phyloP scores from a whole-genome alignment of 116 monocot species.

The Zostera marina region DNA sequence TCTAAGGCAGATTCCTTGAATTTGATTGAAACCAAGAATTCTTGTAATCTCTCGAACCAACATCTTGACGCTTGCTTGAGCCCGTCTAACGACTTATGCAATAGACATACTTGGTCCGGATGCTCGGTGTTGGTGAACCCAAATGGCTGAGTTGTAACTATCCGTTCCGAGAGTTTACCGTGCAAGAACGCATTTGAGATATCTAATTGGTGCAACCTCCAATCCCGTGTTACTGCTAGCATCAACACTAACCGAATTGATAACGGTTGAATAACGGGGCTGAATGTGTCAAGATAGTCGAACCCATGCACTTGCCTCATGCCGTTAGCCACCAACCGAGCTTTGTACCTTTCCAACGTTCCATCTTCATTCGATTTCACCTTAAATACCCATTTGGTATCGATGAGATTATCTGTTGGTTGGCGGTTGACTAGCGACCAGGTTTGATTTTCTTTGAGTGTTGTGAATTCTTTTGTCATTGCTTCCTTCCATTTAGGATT shows the following conservation, averaged over 20 bases:
- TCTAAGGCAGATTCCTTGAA: background rate
- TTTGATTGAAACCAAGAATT: background rate
- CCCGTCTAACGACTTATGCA: conserved; percentile 3
- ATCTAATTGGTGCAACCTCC: background rate
- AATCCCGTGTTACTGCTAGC: background rate
- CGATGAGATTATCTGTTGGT: no score
- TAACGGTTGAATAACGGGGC: background rate
- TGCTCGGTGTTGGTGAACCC: conserved; percentile 1
- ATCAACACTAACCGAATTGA: background rate
- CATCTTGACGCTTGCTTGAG: conserved; percentile 6
- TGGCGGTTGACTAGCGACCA: no score
- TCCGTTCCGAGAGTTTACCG: background rate
- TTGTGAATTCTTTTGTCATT: no score
- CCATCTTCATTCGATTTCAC: no score
- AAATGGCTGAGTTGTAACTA: conserved; percentile 4
- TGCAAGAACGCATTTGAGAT: conserved; percentile 3
- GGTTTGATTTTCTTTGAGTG: no score
- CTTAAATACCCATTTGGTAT: background rate
- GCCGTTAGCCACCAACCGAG: no score
- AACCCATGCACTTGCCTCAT: conserved; percentile 3
- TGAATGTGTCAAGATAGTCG: conserved; percentile 8
- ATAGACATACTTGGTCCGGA: conserved; percentile 6
- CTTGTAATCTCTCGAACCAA: background rate
- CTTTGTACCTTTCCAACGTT: no score
- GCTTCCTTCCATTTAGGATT: no score